These are phyloP conservation scores for Ganoderma sinense DNA, from an alignment of 1,284 basidiomycete species.

Conservation along the genomic window DNA sequence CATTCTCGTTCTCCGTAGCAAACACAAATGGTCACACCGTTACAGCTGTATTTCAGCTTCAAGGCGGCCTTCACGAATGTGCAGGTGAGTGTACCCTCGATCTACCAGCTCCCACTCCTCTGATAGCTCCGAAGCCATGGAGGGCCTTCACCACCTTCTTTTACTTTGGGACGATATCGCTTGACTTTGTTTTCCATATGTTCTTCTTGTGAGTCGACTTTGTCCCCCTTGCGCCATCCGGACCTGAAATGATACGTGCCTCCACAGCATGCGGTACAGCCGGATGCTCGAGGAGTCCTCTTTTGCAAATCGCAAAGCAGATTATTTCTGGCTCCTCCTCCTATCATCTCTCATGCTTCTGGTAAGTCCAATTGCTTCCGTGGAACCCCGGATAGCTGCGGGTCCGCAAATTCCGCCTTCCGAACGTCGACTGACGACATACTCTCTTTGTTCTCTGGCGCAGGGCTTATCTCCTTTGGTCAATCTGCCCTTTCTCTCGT, in stretches of 20 bases:
- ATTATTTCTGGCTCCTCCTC: slow-evolving; percentile 93
- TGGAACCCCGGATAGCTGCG: neutral
- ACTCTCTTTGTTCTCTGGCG: neutral
- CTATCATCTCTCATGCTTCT: slow-evolving; percentile 85
- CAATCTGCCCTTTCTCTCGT: slow-evolving; percentile 90
- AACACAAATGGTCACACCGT: slow-evolving; percentile 88
- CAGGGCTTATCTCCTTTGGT: slow-evolving; percentile 86
- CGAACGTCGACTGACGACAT: neutral
- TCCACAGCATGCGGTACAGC: slow-evolving; percentile 89
- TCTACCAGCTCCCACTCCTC: neutral
- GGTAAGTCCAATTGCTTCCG: slow-evolving; percentile 51
- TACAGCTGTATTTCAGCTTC: slow-evolving; percentile 93
- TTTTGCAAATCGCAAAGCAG: slow-evolving; percentile 89
- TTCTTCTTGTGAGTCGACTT: slow-evolving; percentile 89
- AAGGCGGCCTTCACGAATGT: slow-evolving; percentile 82
- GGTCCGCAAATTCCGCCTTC: neutral
- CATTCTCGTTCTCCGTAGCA: slow-evolving; percentile 60
- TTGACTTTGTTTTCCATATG: slow-evolving; percentile 97
- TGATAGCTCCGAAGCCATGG: slow-evolving; percentile 70
- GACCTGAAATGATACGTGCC: slow-evolving; percentile 5
- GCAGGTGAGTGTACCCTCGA: slow-evolving; percentile 61
- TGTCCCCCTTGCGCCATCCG: neutral
- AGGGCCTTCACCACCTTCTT: slow-evolving; percentile 91
- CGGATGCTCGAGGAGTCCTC: slow-evolving; percentile 96
- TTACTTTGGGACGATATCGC: slow-evolving; percentile 92